Base-by-base conservation (phyloP, 2,329 filamentous ascomycete species). In the Blastomyces parvus region DNA sequence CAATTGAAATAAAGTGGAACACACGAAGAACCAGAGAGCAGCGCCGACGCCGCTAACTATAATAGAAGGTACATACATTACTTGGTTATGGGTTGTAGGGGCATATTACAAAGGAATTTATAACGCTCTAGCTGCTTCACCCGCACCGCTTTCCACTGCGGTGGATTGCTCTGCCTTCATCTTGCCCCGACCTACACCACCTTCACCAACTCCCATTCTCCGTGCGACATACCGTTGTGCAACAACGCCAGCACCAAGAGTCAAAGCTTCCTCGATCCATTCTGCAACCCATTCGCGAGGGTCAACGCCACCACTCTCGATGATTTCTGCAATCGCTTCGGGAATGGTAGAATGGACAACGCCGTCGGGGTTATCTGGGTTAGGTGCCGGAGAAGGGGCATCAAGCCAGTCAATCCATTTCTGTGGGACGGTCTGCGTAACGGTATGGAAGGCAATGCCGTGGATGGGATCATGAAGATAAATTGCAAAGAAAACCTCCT, bases 211-310 rank as follows among this genome's bases (percentile, higher is more conserved):
- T 14, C 94, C 93, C 94, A 99, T 99, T 63, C 94, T 82, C 65
- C 89, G 85, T 4, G 94, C 93, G 25, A 99, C 94, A 73, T 99
- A 99, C 67, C 92, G 83, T 82, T 99, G 94, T 2, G 94, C 94
- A 3, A 97, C 88, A 8, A 96, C 81, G 22, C 94, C 93, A 0
- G 95, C 84, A 3, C 86, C 84, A 59, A 97, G 79, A 50, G 82
- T 86, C 40, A 99, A 81, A 0, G 87, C 80, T 78, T 97, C 93
- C 78, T 97, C 93, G 57, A 99, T 84, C 94, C 94, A 99, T 76
- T 97, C 94, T 2, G 92, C 89, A 46, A 96, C 90, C 94, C 94
- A 99, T 75, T 99, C 94, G 64, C 94, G 83, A 0, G 94, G 94
- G 72, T 99, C 94, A 1, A 97, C 90, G 11, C 85, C 86, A 19